Evolutionary conservation across 306 rosid genomes (phyloP), one percentile per base, ranked within the genome.

Genomic region (Begonia masoniana): DNA sequence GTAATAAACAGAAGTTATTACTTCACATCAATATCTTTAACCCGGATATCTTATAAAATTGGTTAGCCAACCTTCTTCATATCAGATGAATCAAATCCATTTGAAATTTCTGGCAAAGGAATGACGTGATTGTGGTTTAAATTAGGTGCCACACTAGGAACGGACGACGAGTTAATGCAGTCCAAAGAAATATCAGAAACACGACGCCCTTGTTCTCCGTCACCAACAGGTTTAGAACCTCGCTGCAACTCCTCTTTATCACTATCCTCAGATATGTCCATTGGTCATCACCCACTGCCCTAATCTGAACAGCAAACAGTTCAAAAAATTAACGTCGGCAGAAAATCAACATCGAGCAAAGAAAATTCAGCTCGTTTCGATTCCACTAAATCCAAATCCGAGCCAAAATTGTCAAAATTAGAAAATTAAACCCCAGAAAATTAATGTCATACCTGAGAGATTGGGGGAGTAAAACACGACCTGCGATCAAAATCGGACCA

Each of bases 201-300:
- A 14, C 48, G 45, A 17, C 10, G 6, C 43, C 15, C 53, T 50
- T 55, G 60, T 23, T 62, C 52, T 59, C 64, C 67, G 17, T 55
- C 48, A 13, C 41, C 52, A 35, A 13, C 61, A 58, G 54, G 59
- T 61, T 60, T 74, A 15, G 61, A 54, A 45, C 53, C 59, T 26
- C 62, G 63, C 60, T 45, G 49, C 9, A 15, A 55, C 74, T 41
- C 56, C 53, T 67, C 69, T 13, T 61, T 62, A 13, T 36, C 73
- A 50, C 61, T 65, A 68, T 68, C 77, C 65, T 76, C 94, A 60
- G 94, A 75, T 87, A 84, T 79, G 47, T 58, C 71, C 55, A 67
- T 39, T 35, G 47, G 54, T 68, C 82, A 74, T 65, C 69, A 73
- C 68, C 77, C 67, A 72, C 39, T 36, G 47, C 57, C 55, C 47